Evolutionary conservation across 164 flowering plant species (phyloP).

Genomic region (Houttuynia cordata): DNA sequence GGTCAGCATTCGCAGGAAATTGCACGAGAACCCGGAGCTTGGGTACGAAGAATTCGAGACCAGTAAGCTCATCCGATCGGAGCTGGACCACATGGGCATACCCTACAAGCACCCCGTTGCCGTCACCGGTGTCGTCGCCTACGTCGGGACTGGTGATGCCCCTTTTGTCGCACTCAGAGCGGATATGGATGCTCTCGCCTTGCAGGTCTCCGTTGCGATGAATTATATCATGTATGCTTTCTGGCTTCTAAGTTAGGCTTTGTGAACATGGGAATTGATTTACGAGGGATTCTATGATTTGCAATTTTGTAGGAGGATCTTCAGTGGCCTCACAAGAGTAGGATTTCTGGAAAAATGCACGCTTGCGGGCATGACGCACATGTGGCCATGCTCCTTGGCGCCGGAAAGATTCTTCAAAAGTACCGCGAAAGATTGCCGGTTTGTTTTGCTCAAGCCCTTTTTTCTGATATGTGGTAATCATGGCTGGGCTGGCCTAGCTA

Average conservation of each 20-base stretch:
- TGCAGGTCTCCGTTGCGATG: constrained; percentile 40
- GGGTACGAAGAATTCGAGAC: constrained; percentile 82
- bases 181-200: constrained; percentile 86
- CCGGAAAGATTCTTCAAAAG: constrained; percentile 29
- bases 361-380: constrained; percentile 87
- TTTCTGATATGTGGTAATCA: background rate
- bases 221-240: background rate
- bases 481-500: background rate
- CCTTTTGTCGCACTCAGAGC: constrained; percentile 86
- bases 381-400: constrained; percentile 74
- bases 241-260: background rate
- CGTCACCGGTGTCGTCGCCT: constrained; percentile 66
- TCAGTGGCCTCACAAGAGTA: constrained; percentile 65
- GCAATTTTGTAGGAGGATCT: constrained; percentile 14
- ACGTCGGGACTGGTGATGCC: constrained; percentile 56
- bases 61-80: constrained; percentile 55
- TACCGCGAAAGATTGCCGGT: constrained; percentile 16
- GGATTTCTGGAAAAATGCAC: constrained; percentile 66
- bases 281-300: background rate
- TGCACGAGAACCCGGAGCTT: constrained; percentile 78
- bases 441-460: background rate
- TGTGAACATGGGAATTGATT: background rate
- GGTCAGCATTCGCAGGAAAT: no score
- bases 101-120: constrained; percentile 62
- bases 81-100: constrained; percentile 67